Percentiles rank a stretch among this genome's conserved stretches.
phyloP scores from a whole-genome alignment of 2,329 filamentous ascomycete genomes.

The Cyphellophora europaea region DNA sequence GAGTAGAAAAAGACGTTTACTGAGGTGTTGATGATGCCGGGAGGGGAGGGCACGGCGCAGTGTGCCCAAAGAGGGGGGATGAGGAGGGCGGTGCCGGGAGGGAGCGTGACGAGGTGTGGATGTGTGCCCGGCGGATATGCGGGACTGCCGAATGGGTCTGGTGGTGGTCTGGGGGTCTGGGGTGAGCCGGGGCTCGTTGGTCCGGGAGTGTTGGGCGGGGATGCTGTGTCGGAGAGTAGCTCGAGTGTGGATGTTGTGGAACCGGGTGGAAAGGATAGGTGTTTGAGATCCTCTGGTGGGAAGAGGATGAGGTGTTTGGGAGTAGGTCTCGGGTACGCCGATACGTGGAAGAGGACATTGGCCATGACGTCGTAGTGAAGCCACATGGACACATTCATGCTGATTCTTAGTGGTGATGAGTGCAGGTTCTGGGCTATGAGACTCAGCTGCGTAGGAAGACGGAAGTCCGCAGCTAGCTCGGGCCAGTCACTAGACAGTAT shows the following conservation, averaged over 20 bases:
- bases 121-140: constrained; percentile 36
- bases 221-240: constrained; percentile 34
- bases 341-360: constrained; percentile 74
- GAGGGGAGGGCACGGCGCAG: constrained; percentile 51
- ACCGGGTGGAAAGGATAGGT: constrained; percentile 63
- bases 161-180: constrained; percentile 1
- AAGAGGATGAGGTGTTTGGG: constrained; percentile 67
- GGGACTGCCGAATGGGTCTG: constrained; percentile 20
- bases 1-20: constrained; percentile 87
- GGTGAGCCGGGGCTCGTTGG: too few relatives aligned
- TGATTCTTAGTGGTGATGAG: constrained; percentile 71
- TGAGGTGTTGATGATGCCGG: constrained; percentile 53
- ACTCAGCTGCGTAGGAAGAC: constrained; percentile 52
- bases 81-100: constrained; percentile 68
- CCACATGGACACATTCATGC: constrained; percentile 77
- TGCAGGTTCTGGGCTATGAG: constrained; percentile 56
- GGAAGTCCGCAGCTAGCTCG: constrained; percentile 58
- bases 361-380: constrained; percentile 84
- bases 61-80: constrained; percentile 81
- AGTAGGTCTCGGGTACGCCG: constrained; percentile 33
- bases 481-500: constrained; percentile 64
- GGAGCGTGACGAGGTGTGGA: constrained; percentile 57
- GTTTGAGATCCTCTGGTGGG: constrained; percentile 63
- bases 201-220: constrained; percentile 42
- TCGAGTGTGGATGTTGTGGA: constrained; percentile 72